phyloP scores from a whole-genome alignment of 1,139 yeast genomes.

The Yamadazyma dushanensis region DNA sequence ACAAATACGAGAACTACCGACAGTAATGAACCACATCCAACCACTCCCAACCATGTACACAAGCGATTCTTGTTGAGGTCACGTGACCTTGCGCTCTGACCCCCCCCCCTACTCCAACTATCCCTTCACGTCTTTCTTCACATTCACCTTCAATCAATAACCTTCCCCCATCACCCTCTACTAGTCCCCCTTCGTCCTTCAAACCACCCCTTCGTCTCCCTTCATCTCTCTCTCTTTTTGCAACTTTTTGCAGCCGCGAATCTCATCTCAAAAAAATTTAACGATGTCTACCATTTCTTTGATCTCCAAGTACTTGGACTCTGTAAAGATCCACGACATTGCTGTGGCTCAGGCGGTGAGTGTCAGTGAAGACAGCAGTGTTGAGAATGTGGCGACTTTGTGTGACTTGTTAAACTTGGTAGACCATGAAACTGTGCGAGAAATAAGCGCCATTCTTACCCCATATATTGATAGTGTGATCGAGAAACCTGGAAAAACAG shows the following conservation, averaged over 20 bases:
- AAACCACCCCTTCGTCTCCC: no score
- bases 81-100: no score
- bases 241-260: constrained; percentile 1
- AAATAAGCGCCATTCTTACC: constrained; percentile 23
- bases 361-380: constrained; percentile 13
- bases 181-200: no score
- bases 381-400: constrained; percentile 20
- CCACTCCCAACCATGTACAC: no score
- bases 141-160: no score
- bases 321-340: constrained; percentile 25
- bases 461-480: constrained; percentile 18
- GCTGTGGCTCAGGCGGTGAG: constrained; percentile 23
- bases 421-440: constrained; percentile 20
- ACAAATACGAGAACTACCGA: no score
- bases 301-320: constrained; percentile 30
- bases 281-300: constrained; percentile 13
- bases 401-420: constrained; percentile 36
- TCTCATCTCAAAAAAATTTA: constrained; percentile 10
- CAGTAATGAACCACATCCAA: no score
- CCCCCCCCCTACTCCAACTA: no score
- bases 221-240: no score
- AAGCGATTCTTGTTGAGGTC: no score
- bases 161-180: no score
- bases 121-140: no score
- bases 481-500: constrained; percentile 12